phyloP scores from a whole-genome alignment of 2,329 filamentous ascomycete genomes.

The Lachnellula hyalina region DNA sequence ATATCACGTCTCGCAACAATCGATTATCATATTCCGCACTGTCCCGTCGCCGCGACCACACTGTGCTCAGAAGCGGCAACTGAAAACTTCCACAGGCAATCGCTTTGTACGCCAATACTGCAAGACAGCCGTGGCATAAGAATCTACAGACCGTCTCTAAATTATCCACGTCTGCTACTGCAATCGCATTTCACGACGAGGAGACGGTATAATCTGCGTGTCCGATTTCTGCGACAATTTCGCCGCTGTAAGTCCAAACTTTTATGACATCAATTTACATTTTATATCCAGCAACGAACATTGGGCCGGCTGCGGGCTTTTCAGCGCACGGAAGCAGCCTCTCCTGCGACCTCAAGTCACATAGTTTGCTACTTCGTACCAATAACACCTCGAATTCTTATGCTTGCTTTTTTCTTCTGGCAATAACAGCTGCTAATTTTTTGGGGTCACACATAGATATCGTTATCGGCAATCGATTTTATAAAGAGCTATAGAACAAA shows the following conservation, averaged over 20 bases:
- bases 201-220: conserved; percentile 1
- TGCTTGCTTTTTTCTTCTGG: conserved; percentile 10
- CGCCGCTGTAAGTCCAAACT: conserved; percentile 18
- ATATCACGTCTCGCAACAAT: conserved; percentile 7
- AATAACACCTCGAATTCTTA: neutral
- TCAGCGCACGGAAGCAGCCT: neutral
- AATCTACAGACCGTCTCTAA: conserved; percentile 1
- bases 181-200: conserved; percentile 3
- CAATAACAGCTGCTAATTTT: conserved; percentile 24
- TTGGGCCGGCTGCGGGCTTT: neutral
- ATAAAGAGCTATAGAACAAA: conserved; percentile 15
- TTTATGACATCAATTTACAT: neutral
- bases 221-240: conserved; percentile 6
- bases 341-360: neutral
- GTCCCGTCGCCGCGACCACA: conserved; percentile 10
- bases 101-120: conserved; percentile 13
- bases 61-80: conserved; percentile 12
- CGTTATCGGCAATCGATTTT: conserved; percentile 11
- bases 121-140: conserved; percentile 15
- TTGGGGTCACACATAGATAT: conserved; percentile 24
- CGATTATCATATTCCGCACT: conserved; percentile 10
- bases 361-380: neutral
- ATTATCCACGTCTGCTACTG: conserved; percentile 2
- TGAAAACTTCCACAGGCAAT: conserved; percentile 14
- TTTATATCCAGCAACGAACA: conserved; percentile 3